Base-by-base conservation (phyloP, 2,329 filamentous ascomycete genomes). In the Zopfia rhizophila region DNA sequence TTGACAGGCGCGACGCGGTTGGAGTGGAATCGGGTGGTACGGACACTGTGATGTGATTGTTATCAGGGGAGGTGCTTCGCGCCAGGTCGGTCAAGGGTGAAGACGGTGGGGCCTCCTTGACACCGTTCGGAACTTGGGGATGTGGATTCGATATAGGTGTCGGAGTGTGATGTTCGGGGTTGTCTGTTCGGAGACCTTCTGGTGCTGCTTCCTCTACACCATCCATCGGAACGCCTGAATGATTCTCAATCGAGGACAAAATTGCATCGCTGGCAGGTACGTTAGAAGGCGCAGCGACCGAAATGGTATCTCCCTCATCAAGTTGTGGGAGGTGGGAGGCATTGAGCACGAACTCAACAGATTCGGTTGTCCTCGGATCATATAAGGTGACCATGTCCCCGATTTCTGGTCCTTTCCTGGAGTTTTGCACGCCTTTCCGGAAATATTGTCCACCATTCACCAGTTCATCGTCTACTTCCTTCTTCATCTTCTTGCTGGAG, bases 181-280 rank as follows among this genome's bases (percentile, higher is more conserved):
- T 56, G 10, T 58, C 58, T n/a, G 48, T 54, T n/a, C 49, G 40
- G 13, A 37, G 48, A 14, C 53, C 53, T 25, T 49, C 52, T 3
- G 49, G 42, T 23, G 28, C 36, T 5, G 45, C 28, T 7, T 52
- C 44, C 16, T 53, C 53, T 11, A 59, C 36, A 24, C 50, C 56
- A 11, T 60, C 48, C 45, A 58, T 57, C 7, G 55, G 28, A 5
- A 32, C 54, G n/a, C 59, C 60, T 3, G 52, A 48, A 16, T 51
- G 53, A 22, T 61, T 50, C 38, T 72, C 69, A 21, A 71, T 69
- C 2, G 64, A 71, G 8, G 68, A 69, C 43, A 72, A 53, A 21
- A 70, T 43, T 6, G 55, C 56, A 21, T 71, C 64, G 10, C 51
- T 47, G 18, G 61, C 56, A n/a, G 51, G 28, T 22, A 50, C 45